A percentile compares a stretch with the other conserved stretches of the same genome.
Evolutionary conservation across 768 basidiomycete species (phyloP).

Genomic region (Naganishia randhawae): DNA sequence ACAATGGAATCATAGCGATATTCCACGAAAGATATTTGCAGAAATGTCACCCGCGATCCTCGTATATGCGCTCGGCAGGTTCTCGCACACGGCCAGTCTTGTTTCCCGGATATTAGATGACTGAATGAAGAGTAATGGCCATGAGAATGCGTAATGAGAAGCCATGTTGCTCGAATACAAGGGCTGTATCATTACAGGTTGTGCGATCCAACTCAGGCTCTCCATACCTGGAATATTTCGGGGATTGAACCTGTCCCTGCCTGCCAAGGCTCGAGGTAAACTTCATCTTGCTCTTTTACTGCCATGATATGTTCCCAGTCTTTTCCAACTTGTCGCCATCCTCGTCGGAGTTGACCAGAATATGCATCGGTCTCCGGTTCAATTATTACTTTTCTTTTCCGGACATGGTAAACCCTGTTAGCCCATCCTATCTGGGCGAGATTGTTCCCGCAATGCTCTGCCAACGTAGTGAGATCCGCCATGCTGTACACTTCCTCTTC

Average conservation of each 20-base stretch:
- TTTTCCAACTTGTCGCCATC: neutral
- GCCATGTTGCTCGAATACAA: neutral
- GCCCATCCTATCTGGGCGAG: slow-evolving; percentile 30
- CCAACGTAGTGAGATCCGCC: slow-evolving; percentile 16
- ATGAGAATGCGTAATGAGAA: neutral
- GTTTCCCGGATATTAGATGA: neutral
- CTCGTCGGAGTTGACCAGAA: neutral
- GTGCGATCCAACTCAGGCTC: neutral
- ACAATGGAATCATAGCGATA: no score
- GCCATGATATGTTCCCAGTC: slow-evolving; percentile 15
- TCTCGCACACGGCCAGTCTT: no score
- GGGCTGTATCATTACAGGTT: neutral
- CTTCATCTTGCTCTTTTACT: neutral
- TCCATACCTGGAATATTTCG: slow-evolving; percentile 30
- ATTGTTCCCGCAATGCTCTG: slow-evolving; percentile 11
- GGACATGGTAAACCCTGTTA: slow-evolving; percentile 26
- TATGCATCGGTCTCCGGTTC: neutral
- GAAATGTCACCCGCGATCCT: no score
- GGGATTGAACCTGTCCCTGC: slow-evolving; percentile 7
- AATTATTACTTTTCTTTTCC: slow-evolving; percentile 5
- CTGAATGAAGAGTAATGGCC: neutral
- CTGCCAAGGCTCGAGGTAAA: slow-evolving; percentile 27
- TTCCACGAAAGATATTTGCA: no score
- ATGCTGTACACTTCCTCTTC: slow-evolving; percentile 14
- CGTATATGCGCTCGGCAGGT: no score